Percentiles rank a stretch among this genome's conserved stretches.
phyloP scores from a whole-genome alignment of 768 basidiomycete species.

The Mycena filopes region DNA sequence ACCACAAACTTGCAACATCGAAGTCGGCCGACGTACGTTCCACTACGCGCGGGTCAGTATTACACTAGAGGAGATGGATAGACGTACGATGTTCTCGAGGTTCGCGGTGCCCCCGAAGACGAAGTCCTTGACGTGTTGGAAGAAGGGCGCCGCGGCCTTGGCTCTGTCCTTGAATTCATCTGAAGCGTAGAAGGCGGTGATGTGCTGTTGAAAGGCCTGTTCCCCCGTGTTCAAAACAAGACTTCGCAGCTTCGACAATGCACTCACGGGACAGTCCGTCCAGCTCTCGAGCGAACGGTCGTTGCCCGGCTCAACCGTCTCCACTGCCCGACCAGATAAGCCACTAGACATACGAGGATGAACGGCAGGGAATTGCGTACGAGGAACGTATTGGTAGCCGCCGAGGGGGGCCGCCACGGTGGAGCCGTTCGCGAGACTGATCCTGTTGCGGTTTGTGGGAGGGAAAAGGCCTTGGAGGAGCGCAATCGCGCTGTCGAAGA shows the following conservation, averaged over 20 bases:
- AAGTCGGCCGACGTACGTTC: slow-evolving; percentile 63
- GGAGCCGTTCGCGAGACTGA: slow-evolving; percentile 81
- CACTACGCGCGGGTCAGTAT: slow-evolving; percentile 56
- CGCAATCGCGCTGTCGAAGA: slow-evolving; percentile 87
- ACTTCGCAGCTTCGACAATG: no score
- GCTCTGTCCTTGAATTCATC: slow-evolving; percentile 55
- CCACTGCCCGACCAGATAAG: slow-evolving; percentile 64
- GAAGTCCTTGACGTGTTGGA: slow-evolving; percentile 58
- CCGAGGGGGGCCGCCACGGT: slow-evolving; percentile 78
- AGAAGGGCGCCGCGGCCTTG: slow-evolving; percentile 56
- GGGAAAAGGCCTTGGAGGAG: slow-evolving; percentile 89
- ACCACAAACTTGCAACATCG: no score
- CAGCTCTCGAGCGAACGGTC: slow-evolving; percentile 86
- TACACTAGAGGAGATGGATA: neutral
- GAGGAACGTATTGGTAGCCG: slow-evolving; percentile 88
- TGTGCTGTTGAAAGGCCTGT: slow-evolving; percentile 61
- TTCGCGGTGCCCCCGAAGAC: slow-evolving; percentile 56
- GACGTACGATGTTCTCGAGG: slow-evolving; percentile 60
- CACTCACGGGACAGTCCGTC: slow-evolving; percentile 62
- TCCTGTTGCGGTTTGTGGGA: slow-evolving; percentile 74
- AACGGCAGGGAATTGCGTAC: slow-evolving; percentile 43
- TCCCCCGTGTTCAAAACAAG: no score
- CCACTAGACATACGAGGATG: neutral
- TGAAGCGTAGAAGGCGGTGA: slow-evolving; percentile 53
- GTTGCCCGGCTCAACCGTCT: slow-evolving; percentile 85